Conservation (phyloP, 495 filamentous ascomycete species). For the Aspergillus nidulans region DNA sequence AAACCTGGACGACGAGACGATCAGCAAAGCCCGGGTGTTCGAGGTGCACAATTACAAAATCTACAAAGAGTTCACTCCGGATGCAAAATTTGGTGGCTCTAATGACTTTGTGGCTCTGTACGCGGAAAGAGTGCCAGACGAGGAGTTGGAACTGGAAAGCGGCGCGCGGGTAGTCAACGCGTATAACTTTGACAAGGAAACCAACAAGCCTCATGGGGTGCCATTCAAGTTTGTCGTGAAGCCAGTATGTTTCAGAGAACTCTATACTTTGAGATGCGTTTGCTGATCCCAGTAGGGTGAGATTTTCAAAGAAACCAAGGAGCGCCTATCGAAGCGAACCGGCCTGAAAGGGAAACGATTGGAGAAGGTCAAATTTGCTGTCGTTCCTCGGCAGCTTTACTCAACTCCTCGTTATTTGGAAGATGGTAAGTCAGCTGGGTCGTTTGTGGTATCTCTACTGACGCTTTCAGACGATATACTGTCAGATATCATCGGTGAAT, state of each 20-base stretch:
- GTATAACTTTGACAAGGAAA: slow-evolving; percentile 89
- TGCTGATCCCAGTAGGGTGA: slow-evolving; percentile 59
- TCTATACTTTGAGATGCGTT: neutral
- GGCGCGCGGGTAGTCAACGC: slow-evolving; percentile 63
- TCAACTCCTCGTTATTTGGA: slow-evolving; percentile 75
- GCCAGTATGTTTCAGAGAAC: slow-evolving; percentile 53
- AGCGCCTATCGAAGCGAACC: slow-evolving; percentile 80
- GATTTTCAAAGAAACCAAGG: slow-evolving; percentile 83
- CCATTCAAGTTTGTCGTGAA: slow-evolving; percentile 90
- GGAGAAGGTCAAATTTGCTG: slow-evolving; percentile 95
- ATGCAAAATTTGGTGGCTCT: slow-evolving; percentile 64
- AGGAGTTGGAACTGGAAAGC: slow-evolving; percentile 60
- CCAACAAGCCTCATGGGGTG: slow-evolving; percentile 70
- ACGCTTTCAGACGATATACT: slow-evolving; percentile 69
- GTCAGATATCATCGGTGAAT: slow-evolving; percentile 59
- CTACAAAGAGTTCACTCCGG: slow-evolving; percentile 62
- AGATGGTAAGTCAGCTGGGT: slow-evolving; percentile 64
- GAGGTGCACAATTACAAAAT: slow-evolving; percentile 76
- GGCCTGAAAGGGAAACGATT: slow-evolving; percentile 97
- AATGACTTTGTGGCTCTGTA: slow-evolving; percentile 82
- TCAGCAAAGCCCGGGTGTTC: slow-evolving; percentile 67
- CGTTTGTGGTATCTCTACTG: neutral
- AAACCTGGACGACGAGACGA: slow-evolving; percentile 66
- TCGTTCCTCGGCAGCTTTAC: slow-evolving; percentile 66
- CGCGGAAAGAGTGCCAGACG: slow-evolving; percentile 75